Evolutionary conservation across 139 green algal genomes (phyloP).

Genomic region (Picochlorum sp.): DNA sequence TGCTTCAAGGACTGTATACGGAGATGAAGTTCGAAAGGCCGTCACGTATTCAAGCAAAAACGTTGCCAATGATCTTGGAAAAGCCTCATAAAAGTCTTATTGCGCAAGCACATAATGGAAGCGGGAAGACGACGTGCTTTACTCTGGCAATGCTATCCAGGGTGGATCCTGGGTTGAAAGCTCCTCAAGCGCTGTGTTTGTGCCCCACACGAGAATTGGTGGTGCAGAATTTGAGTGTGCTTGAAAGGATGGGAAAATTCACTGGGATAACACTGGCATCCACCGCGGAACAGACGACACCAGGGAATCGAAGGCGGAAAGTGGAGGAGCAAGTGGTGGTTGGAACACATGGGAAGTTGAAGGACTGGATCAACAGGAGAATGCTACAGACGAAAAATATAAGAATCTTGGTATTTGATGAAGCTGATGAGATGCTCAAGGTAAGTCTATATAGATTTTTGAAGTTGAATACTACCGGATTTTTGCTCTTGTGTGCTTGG

Average conservation of each 20-base stretch:
- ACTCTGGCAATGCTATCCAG: constrained; percentile 91
- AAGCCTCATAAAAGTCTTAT: constrained; percentile 80
- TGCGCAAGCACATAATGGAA: constrained; percentile 93
- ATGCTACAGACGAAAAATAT: constrained; percentile 58
- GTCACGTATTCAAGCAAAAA: constrained; percentile 72
- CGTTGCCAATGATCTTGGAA: constrained; percentile 93
- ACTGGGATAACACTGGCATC: constrained; percentile 43
- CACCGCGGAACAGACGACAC: constrained; percentile 25
- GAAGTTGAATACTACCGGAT: not conserved
- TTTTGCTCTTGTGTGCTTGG: not conserved
- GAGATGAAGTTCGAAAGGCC: constrained; percentile 99
- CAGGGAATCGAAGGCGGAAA: not conserved
- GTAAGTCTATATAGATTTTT: not conserved
- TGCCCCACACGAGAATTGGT: constrained; percentile 97
- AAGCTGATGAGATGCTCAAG: constrained; percentile 96
- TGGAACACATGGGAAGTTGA: constrained; percentile 90
- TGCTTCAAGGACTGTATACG: constrained; percentile 86
- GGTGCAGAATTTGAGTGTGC: constrained; percentile 81
- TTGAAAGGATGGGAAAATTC: constrained; percentile 83
- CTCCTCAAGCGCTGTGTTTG: constrained; percentile 88
- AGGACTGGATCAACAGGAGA: constrained; percentile 72
- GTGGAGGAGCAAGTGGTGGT: constrained; percentile 57
- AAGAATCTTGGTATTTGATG: constrained; percentile 93
- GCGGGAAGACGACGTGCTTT: constrained; percentile 98
- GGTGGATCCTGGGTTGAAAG: constrained; percentile 57